These are phyloP conservation scores for Trebouxia gelatinosa DNA, from an alignment of 163 green algal species.

Conservation along the genomic window DNA sequence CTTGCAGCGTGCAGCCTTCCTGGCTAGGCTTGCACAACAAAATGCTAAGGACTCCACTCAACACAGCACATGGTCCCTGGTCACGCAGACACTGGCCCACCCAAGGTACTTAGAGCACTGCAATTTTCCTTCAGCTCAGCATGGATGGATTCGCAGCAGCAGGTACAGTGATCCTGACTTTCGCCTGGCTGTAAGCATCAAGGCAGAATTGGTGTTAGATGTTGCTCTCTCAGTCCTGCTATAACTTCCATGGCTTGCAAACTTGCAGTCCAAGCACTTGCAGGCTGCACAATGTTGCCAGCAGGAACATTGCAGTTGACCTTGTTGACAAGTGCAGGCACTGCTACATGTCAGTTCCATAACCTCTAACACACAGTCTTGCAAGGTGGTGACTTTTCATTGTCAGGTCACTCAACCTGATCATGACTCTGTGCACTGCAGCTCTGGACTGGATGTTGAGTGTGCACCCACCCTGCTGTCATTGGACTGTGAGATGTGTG, in stretches of 20 bases:
- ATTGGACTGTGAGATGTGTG: constrained; percentile 79
- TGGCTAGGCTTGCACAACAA: background rate
- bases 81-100: too few species aligned
- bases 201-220: too few species aligned
- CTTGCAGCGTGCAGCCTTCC: background rate
- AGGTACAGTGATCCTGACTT: too few species aligned
- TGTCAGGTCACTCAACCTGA: background rate
- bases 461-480: constrained; percentile 49
- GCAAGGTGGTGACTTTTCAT: background rate
- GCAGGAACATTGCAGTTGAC: background rate
- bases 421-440: background rate
- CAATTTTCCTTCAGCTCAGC: too few species aligned
- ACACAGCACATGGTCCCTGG: too few species aligned
- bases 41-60: constrained; percentile 6
- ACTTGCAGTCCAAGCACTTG: too few species aligned
- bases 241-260: too few species aligned
- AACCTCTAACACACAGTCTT: background rate
- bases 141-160: too few species aligned
- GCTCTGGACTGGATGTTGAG: background rate
- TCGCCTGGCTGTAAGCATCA: too few species aligned
- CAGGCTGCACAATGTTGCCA: background rate
- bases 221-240: too few species aligned
- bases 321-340: constrained; percentile 23
- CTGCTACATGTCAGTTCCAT: background rate
- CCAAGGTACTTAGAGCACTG: too few species aligned